These are phyloP conservation scores for Luzula sylvatica DNA, from an alignment of 176 grass and related monocot species.

Conservation along the genomic window DNA sequence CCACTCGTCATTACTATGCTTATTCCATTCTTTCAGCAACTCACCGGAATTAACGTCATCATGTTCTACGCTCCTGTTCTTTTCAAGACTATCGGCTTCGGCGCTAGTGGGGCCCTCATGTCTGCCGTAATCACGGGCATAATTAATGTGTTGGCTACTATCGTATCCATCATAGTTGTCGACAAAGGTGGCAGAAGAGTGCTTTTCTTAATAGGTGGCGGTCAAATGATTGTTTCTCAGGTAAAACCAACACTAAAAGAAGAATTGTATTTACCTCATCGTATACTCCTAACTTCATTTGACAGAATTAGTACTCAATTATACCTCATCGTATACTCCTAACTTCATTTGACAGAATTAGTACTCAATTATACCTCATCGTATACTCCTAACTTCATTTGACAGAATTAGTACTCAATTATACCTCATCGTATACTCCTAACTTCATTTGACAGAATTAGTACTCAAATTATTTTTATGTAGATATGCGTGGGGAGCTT, in stretches of 20 bases:
- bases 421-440: too few species aligned
- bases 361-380: too few species aligned
- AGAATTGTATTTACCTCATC: too few species aligned
- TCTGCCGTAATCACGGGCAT: constrained; percentile 11
- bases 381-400: too few species aligned
- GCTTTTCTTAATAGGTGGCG: constrained; percentile 10
- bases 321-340: too few species aligned
- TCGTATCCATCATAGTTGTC: constrained; percentile 5
- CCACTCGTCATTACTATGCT: constrained; percentile 1
- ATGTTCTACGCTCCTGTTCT: constrained; percentile 19
- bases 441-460: too few species aligned
- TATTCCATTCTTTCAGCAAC: constrained; percentile 11
- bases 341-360: too few species aligned
- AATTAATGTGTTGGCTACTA: constrained; percentile 9
- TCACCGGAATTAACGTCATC: too few species aligned
- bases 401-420: too few species aligned
- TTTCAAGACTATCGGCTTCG: constrained; percentile 16
- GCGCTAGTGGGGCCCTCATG: constrained; percentile 1
- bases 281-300: too few species aligned
- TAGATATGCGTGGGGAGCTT: not conserved
- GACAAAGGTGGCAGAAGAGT: not conserved
- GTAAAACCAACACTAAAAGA: constrained; percentile 7
- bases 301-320: too few species aligned
- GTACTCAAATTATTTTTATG: not conserved
- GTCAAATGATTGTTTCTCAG: constrained; percentile 11